Evolutionary conservation across 2,329 filamentous ascomycete genomes (phyloP).

Genomic region (Epichloe scottii): DNA sequence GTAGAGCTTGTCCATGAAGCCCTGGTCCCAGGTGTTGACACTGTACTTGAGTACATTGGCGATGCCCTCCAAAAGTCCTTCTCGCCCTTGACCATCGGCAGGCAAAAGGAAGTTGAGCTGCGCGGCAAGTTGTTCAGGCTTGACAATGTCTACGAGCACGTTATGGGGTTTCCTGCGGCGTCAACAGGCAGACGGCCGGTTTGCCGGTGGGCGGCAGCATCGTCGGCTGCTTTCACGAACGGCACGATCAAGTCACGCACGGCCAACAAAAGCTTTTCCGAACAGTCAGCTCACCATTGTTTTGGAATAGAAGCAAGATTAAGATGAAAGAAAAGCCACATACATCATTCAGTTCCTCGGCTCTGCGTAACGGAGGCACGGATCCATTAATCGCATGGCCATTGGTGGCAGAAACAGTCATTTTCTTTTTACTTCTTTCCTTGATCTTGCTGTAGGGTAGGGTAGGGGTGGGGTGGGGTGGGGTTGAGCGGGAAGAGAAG

Average conservation of each 20-base stretch:
- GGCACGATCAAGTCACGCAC: slow-evolving; percentile 57
- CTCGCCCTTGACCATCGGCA: slow-evolving; percentile 46
- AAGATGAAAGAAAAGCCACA: slow-evolving; percentile 4
- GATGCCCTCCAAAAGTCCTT: slow-evolving; percentile 61
- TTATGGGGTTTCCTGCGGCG: slow-evolving; percentile 32
- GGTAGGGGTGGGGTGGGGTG: background rate
- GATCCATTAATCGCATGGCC: slow-evolving; percentile 11
- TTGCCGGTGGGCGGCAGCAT: slow-evolving; percentile 38
- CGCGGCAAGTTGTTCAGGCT: slow-evolving; percentile 43
- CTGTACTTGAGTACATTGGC: slow-evolving; percentile 66
- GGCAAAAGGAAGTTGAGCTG: slow-evolving; percentile 49
- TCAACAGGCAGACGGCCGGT: slow-evolving; percentile 35
- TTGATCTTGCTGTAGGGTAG: background rate
- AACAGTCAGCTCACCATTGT: background rate
- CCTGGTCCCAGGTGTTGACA: slow-evolving; percentile 98
- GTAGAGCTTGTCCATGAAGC: slow-evolving; percentile 92
- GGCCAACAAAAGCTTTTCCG: slow-evolving; percentile 48
- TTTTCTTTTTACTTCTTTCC: background rate
- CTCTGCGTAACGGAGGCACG: slow-evolving; percentile 16
- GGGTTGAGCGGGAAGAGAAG: background rate
- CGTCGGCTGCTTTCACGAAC: slow-evolving; percentile 59
- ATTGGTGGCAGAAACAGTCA: background rate
- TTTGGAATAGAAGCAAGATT: background rate
- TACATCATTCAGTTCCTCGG: slow-evolving; percentile 21
- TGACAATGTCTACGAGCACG: slow-evolving; percentile 50